Evolutionary conservation across 345 rosid genomes (phyloP), one percentile per base, ranked within the genome.

Genomic region (Trapa bicornis): DNA sequence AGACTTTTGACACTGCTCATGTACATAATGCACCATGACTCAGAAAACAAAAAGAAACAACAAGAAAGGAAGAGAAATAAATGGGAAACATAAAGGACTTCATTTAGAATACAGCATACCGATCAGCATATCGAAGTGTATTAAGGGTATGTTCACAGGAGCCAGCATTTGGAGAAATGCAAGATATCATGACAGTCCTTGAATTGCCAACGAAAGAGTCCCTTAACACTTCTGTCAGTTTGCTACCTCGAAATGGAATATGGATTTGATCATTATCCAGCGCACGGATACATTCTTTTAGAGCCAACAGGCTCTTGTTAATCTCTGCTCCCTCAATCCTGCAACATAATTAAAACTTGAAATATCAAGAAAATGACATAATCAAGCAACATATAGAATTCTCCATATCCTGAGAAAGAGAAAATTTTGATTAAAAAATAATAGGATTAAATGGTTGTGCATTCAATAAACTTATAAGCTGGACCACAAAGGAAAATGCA

Each of bases 151-250:
- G 91, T 56, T 84, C 88, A 67, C 91, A 86, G 7, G 88, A 86
- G 37, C 88, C 91, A n/a, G 84, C 84, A 74, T 86, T 73, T 4
- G 91, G 91, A 63, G 91, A 84, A 70, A 86, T 79, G 67, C 88
- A 84, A 2, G 91, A 86, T 73, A 84, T 86, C 88, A 86, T 86
- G 32, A 84, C 91, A 37, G 91, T 86, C 41, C 88, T 83, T 0
- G 91, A 86, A 74, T 86, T 78, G 35, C 88, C 91, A 68, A 84
- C 83, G 73, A 86, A 86, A 52, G 91, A 86, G 76, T 86, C 91
- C 79, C 91, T 74, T 14, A 84, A 82, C 54, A 86, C 91, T 76
- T 86, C 88, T n/a, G 91, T 86, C 56, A 86, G 75, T 70, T 86
- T 86, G 76, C 90, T 86, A 58, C 90, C 90, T 77, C 87, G 77